These are phyloP conservation scores for Physcomitrellopsis africana DNA, from an alignment of 225 moss, liverwort and hornwort species.

Conservation along the genomic window DNA sequence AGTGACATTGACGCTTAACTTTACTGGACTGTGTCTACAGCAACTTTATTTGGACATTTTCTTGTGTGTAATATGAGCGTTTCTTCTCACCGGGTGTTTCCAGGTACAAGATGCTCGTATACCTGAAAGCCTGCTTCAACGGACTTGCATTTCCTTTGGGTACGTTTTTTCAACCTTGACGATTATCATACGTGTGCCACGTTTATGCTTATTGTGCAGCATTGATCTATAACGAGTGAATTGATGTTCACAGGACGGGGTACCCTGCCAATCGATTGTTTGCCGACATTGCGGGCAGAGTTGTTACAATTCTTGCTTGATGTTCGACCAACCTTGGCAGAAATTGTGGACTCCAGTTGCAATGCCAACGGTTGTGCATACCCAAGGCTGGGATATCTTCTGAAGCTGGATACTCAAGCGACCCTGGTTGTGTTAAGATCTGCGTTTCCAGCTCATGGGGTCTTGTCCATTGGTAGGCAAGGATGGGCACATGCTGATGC, in stretches of 20 bases:
- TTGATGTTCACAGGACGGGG: slow-evolving; percentile 51
- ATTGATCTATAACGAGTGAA: neutral
- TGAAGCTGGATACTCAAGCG: slow-evolving; percentile 58
- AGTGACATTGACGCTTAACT: too few species aligned
- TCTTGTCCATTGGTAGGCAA: slow-evolving; percentile 55
- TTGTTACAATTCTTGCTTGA: slow-evolving; percentile 58
- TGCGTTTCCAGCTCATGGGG: slow-evolving; percentile 64
- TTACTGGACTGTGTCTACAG: too few species aligned
- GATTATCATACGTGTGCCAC: neutral
- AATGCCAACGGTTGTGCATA: slow-evolving; percentile 22
- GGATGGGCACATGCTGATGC: slow-evolving; percentile 39
- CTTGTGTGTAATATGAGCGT: too few species aligned
- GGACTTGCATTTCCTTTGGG: slow-evolving; percentile 69
- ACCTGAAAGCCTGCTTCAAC: slow-evolving; percentile 62
- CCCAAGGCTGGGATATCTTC: slow-evolving; percentile 54
- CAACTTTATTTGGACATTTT: too few species aligned
- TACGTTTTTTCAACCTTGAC: slow-evolving; percentile 14
- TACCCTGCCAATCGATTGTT: slow-evolving; percentile 40
- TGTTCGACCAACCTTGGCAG: slow-evolving; percentile 31
- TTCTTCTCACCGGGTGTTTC: neutral
- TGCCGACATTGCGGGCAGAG: slow-evolving; percentile 57
- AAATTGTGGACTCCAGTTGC: slow-evolving; percentile 3
- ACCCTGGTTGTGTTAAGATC: slow-evolving; percentile 52
- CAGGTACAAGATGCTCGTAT: slow-evolving; percentile 71
- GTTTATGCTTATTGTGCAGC: neutral